phyloP scores from a whole-genome alignment of 2,329 filamentous ascomycete species.

The Chaetomium globosum region DNA sequence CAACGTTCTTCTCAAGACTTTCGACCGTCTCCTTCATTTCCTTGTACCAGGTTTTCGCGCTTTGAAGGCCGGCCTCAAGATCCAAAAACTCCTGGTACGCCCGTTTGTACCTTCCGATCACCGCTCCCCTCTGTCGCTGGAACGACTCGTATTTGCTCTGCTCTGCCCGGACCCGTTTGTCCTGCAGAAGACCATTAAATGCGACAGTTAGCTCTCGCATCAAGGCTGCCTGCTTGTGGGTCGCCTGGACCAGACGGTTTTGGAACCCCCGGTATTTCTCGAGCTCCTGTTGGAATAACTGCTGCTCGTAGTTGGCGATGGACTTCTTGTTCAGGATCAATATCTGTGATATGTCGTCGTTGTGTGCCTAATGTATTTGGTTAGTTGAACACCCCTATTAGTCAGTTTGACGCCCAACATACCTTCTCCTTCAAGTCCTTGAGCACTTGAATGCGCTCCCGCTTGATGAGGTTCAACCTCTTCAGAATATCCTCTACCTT shows the following conservation, averaged over 20 bases:
- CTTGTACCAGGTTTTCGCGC: constrained; percentile 89
- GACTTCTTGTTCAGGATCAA: constrained; percentile 97
- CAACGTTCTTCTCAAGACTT: constrained; percentile 91
- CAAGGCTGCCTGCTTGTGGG: constrained; percentile 89
- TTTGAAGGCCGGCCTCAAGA: constrained; percentile 78
- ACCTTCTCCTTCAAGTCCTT: constrained; percentile 99
- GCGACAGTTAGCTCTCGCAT: constrained; percentile 92
- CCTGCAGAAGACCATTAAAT: constrained; percentile 86
- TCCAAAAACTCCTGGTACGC: constrained; percentile 92
- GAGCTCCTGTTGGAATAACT: constrained; percentile 93
- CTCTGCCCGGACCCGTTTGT: constrained; percentile 89
- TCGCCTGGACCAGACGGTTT: constrained; percentile 85
- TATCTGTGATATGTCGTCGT: constrained; percentile 96
- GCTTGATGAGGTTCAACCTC: constrained; percentile 88
- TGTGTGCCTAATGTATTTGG: constrained; percentile 70
- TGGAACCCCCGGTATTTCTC: constrained; percentile 96
- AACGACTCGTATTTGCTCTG: constrained; percentile 93
- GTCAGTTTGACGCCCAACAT: constrained; percentile 34
- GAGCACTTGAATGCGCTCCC: constrained; percentile 85
- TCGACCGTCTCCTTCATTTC: constrained; percentile 96
- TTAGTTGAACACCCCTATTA: constrained; percentile 25
- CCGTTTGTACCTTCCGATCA: constrained; percentile 85
- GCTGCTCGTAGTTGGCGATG: constrained; percentile 85
- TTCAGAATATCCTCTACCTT: constrained; percentile 87
- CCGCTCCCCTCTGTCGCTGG: constrained; percentile 76